These are phyloP conservation scores for Vanrija pseudolonga DNA, from an alignment of 1,284 basidiomycete species.

Conservation along the genomic window DNA sequence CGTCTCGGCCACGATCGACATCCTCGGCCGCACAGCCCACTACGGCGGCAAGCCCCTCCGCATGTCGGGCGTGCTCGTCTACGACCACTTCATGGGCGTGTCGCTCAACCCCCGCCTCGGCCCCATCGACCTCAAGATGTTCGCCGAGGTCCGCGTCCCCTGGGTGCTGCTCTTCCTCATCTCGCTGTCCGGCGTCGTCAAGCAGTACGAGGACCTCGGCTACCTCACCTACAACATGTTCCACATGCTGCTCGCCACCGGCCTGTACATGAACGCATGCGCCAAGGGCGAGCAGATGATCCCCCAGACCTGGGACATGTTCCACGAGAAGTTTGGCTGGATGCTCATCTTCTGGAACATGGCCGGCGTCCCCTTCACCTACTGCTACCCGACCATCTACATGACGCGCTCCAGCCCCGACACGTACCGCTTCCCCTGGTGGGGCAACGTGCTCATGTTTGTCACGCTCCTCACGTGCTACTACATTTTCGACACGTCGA, in stretches of 20 bases:
- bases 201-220: conserved; percentile 90
- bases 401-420: conserved; percentile 92
- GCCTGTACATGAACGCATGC: conserved; percentile 94
- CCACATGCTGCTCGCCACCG: conserved; percentile 94
- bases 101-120: conserved; percentile 90
- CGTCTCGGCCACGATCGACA: conserved; percentile 74
- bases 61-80: conserved; percentile 90
- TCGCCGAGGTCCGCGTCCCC: conserved; percentile 95
- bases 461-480: conserved; percentile 76
- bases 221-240: conserved; percentile 97
- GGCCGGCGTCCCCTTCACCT: conserved; percentile 75
- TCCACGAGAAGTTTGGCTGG: conserved; percentile 92
- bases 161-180: conserved; percentile 96
- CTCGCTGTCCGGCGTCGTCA: conserved; percentile 85
- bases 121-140: conserved; percentile 97
- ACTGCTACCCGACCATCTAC: conserved; percentile 95
- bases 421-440: conserved; percentile 79
- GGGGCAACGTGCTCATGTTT: conserved; percentile 37
- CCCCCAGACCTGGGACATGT: conserved; percentile 99
- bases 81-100: conserved; percentile 97
- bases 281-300: conserved; percentile 95
- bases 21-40: conserved; percentile 61
- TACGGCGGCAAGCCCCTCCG: conserved; percentile 74
- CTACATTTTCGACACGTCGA: conserved; percentile 83
- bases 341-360: conserved; percentile 98